Percentiles rank a stretch among this genome's conserved stretches.
Evolutionary conservation across 148 eudicot genomes (phyloP).

Genomic region (Vaccinium darrowii): DNA sequence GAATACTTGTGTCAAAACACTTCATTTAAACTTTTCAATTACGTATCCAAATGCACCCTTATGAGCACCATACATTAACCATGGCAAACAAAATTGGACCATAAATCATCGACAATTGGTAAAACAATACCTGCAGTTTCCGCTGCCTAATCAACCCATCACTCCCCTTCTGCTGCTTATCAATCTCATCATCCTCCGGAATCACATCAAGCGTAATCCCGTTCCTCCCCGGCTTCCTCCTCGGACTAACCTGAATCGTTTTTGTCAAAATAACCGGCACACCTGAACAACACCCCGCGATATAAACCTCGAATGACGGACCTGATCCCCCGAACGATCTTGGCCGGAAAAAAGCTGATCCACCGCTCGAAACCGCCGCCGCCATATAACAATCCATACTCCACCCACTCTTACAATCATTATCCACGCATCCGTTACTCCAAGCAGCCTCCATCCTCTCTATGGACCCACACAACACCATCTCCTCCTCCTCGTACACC

Average conservation of each 20-base stretch:
- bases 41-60: background rate
- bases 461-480: slow-evolving; percentile 72
- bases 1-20: background rate
- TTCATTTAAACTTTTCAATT: background rate
- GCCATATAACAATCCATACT: slow-evolving; percentile 66
- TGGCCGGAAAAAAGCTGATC: slow-evolving; percentile 56
- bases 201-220: slow-evolving; percentile 52
- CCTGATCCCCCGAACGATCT: slow-evolving; percentile 47
- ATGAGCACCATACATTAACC: background rate
- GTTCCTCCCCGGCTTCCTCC: slow-evolving; percentile 45
- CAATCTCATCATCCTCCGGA: slow-evolving; percentile 75
- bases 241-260: slow-evolving; percentile 58
- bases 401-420: slow-evolving; percentile 50
- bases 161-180: slow-evolving; percentile 41
- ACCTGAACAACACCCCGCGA: slow-evolving; percentile 78
- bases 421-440: slow-evolving; percentile 32
- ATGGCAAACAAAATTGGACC: background rate
- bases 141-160: slow-evolving; percentile 39
- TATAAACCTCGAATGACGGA: slow-evolving; percentile 79
- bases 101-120: background rate
- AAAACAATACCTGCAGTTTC: slow-evolving; percentile 51
- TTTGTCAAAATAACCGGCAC: slow-evolving; percentile 79
- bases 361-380: slow-evolving; percentile 27
- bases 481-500: slow-evolving; percentile 45
- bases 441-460: slow-evolving; percentile 54